phyloP scores from a whole-genome alignment of 2,329 filamentous ascomycete genomes.

The Sclerotinia minor region DNA sequence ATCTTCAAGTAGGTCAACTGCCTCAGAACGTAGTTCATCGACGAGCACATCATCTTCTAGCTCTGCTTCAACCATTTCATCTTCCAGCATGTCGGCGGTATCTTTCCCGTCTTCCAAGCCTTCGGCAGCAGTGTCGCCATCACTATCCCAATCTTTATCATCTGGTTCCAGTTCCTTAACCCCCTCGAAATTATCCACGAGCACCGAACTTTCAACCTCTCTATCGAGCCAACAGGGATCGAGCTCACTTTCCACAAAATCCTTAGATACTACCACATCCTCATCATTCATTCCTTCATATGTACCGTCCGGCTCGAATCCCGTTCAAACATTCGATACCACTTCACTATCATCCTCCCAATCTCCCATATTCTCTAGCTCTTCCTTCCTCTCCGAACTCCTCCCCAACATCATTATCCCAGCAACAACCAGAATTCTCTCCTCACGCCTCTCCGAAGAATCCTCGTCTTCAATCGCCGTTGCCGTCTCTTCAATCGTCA shows the following conservation, averaged over 20 bases:
- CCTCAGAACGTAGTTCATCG: background rate
- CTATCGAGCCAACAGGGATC: background rate
- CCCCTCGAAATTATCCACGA: background rate
- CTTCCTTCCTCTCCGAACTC: background rate
- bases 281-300: background rate
- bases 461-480: background rate
- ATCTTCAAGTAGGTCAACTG: background rate
- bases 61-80: accelerated
- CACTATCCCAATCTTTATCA: background rate
- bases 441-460: background rate
- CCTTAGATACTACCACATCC: background rate
- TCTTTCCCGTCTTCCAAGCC: background rate
- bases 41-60: background rate
- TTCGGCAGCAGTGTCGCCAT: accelerated
- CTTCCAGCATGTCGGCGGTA: background rate
- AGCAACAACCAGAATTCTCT: background rate
- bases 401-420: background rate
- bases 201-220: background rate
- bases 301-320: background rate
- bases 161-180: background rate
- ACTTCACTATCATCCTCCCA: background rate
- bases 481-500: background rate
- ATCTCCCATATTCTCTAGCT: background rate
- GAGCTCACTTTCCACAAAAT: background rate
- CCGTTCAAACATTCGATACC: background rate